Percentiles rank a stretch among this genome's conserved stretches.
phyloP scores from a whole-genome alignment of 192 early-diverging fungal genomes.

The Diversispora epigaea region DNA sequence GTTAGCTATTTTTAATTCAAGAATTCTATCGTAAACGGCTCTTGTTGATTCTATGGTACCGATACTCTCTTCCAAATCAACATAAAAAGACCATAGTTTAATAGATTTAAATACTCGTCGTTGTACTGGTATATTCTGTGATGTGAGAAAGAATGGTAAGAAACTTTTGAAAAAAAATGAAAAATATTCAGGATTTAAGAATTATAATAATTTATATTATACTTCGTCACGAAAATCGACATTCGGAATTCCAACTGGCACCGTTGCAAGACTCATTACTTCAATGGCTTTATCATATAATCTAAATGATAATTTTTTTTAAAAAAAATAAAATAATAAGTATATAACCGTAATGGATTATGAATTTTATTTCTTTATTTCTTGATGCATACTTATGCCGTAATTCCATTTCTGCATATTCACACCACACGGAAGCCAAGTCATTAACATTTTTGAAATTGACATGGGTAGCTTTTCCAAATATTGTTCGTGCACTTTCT shows the following conservation, averaged over 20 bases:
- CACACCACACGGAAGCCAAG: constrained; percentile 84
- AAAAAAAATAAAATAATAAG: background rate
- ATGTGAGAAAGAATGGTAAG: background rate
- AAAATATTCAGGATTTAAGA: background rate
- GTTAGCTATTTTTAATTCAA: constrained; percentile 92
- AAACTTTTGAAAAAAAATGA: background rate
- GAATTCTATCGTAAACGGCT: constrained; percentile 85
- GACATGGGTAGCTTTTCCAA: constrained; percentile 83
- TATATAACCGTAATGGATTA: background rate
- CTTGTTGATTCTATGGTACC: constrained; percentile 79
- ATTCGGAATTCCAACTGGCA: constrained; percentile 55
- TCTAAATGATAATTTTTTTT: constrained; percentile 3
- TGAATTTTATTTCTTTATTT: background rate
- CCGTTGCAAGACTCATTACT: constrained; percentile 82
- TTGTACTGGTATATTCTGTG: constrained; percentile 64
- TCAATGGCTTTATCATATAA: constrained; percentile 71
- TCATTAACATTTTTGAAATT: constrained; percentile 78
- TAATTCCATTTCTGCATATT: constrained; percentile 89
- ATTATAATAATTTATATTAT: constrained; percentile 16
- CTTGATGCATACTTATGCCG: constrained; percentile 46
- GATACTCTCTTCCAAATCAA: constrained; percentile 92
- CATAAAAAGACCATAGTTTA: constrained; percentile 89
- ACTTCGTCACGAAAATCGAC: constrained; percentile 81
- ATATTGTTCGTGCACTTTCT: constrained; percentile 69
- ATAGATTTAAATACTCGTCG: constrained; percentile 82